These are phyloP conservation scores for Syzygium malaccense DNA, from an alignment of 441 rosid species.

Conservation along the genomic window DNA sequence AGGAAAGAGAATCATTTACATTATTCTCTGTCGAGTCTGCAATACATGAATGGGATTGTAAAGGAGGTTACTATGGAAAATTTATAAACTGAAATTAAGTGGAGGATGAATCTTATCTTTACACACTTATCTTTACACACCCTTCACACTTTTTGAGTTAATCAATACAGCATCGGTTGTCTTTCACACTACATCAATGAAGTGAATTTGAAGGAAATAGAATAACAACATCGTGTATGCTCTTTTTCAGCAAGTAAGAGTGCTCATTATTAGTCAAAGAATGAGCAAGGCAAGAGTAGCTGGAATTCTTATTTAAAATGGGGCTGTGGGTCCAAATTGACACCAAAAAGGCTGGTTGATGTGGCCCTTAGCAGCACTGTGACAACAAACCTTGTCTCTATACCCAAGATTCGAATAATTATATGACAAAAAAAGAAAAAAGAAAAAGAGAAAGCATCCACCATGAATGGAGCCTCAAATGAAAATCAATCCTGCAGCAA, in stretches of 20 bases:
- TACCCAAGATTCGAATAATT: slow-evolving; percentile 29
- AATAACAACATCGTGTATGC: background rate
- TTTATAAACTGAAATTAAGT: background rate
- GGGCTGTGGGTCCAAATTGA: slow-evolving; percentile 26
- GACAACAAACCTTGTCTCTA: slow-evolving; percentile 45
- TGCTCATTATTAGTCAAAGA: background rate
- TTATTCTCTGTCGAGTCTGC: background rate
- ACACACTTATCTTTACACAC: background rate
- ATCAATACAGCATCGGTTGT: background rate
- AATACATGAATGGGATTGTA: background rate
- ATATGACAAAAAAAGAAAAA: background rate
- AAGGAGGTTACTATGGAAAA: background rate
- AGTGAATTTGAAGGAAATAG: background rate
- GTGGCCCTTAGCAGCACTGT: slow-evolving; percentile 25
- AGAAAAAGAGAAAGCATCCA: slow-evolving; percentile 5
- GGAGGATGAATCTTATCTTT: background rate
- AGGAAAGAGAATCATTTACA: background rate
- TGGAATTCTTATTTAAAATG: background rate
- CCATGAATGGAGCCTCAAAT: slow-evolving; percentile 14
- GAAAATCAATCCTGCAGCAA: slow-evolving; percentile 9
- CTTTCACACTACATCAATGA: background rate
- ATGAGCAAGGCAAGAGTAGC: background rate
- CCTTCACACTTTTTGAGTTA: background rate
- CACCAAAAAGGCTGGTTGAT: slow-evolving; percentile 18
- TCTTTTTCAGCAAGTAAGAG: slow-evolving; percentile 3